Base-by-base conservation (phyloP, 306 rosid species). In the Trifolium fragiferum region DNA sequence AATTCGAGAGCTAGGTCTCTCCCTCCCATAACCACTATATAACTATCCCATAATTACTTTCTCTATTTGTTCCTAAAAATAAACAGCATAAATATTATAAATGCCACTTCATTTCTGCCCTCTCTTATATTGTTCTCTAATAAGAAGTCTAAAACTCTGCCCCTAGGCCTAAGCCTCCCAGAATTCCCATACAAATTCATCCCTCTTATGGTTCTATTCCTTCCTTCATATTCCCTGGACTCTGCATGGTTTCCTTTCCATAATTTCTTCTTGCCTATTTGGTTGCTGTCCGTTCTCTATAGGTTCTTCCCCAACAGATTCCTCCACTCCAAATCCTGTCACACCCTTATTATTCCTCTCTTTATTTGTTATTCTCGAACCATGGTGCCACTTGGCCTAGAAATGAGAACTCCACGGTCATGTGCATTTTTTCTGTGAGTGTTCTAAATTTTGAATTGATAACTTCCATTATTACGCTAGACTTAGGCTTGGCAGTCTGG, bases 201-300 rank as follows among this genome's bases (percentile, higher is more conserved):
- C 33, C 10, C 40, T 8, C 40, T 37, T 37, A 37, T 37, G 38
- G 38, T 35, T 35, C 38, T 8, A 35, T 35, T 35, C 40, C 40
- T 37, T 37, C 40, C 40, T 8, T 7, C 10, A 37, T 30, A 43
- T 43, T 59, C 46, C 46, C 10, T 46, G 37, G 49, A 61, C 37
- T 18, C 70, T 15, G 27, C 53, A 25, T 12, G 49, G 70, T 46
- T 44, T 73, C 33, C 44, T 46, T 44, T 73, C 33, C 44, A 73
- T 38, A 58, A 69, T 59, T 44, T 30, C 8, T 60, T 61, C 47
- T 27, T n/a, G 33, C 77, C 13, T 37, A 16, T 8, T 44, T 18
- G 37, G 19, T 59, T 44, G 3, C 60, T 16, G 5, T 46, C 33
- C 33, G 5, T 30, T n/a, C n/a, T 30, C 33, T 4, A 30, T 4